These are phyloP conservation scores for Nakazawaea peltata DNA, from an alignment of 805 yeast genomes.

Conservation along the genomic window DNA sequence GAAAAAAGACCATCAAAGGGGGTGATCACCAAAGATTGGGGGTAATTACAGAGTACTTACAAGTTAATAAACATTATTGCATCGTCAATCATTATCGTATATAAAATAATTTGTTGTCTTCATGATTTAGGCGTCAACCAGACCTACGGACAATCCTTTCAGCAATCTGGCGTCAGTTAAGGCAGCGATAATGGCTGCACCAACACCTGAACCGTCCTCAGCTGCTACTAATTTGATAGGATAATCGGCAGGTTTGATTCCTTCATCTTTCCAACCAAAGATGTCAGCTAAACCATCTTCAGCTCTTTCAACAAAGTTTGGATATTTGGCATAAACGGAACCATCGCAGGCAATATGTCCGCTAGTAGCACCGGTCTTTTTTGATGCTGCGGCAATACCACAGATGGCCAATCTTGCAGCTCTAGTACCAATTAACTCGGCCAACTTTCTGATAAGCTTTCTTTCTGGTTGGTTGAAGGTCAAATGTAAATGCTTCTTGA, in stretches of 20 bases:
- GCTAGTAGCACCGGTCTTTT: conserved; percentile 72
- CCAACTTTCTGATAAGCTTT: conserved; percentile 68
- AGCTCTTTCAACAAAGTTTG: conserved; percentile 88
- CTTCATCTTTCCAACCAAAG: conserved; percentile 64
- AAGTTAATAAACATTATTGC: too few relatives aligned
- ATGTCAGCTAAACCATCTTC: conserved; percentile 89
- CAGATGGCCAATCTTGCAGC: conserved; percentile 91
- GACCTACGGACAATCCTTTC: conserved; percentile 64
- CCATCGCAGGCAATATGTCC: conserved; percentile 98
- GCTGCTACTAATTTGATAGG: conserved; percentile 87
- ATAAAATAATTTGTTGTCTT: neutral
- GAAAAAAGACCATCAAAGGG: too few relatives aligned
- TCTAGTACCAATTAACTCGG: conserved; percentile 88
- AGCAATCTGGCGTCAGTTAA: conserved; percentile 74
- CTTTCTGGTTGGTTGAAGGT: conserved; percentile 76
- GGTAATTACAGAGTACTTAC: too few relatives aligned
- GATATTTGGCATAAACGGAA: conserved; percentile 89
- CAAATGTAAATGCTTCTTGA: conserved; percentile 51
- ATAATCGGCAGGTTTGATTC: conserved; percentile 38
- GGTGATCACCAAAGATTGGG: neutral
- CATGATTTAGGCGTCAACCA: conserved; percentile 5
- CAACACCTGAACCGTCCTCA: conserved; percentile 98
- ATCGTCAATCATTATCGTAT: too few relatives aligned
- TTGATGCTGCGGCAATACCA: conserved; percentile 94
- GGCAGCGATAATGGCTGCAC: conserved; percentile 98